Base-by-base conservation (phyloP, 2,329 filamentous ascomycete genomes). In the Aspergillus fumigatus region DNA sequence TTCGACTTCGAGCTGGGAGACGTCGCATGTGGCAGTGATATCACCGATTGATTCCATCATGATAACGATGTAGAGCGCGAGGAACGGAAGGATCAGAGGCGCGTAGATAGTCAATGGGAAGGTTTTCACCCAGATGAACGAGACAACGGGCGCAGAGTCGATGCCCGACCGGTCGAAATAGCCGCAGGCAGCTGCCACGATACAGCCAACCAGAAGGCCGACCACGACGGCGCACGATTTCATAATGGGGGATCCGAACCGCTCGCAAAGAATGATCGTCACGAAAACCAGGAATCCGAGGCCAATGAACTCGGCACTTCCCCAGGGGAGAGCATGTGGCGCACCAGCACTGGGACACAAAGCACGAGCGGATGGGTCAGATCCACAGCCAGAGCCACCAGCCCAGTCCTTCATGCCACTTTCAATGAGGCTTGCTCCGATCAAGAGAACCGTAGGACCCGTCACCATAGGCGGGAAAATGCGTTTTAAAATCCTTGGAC, bases 81-180 rank as follows among this genome's bases (percentile, higher is more conserved):
- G 69, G 38, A 88, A 68, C 0, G 86, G 86, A 2, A 89, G 71
- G 2, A 88, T 83, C n/a, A 88, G 77, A 0, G 86, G 86, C 0
- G 82, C 83, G 62, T 89, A 88, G 8, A 88, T 77, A 7, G 76
- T 79, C 6, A 89, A 73, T n/a, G 82, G 82, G 77, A 88, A 89
- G 0, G 84, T 88, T 59, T 86, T 79, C 21, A 88, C 83, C 86
- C 86, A 89, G 67, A 88, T 82, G 72, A 89, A 89, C n/a, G 83
- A 86, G 3, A 75, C 84, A 0, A 80, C 82, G 0, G 86, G 85
- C 0, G 86, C 84, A 6, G 78, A 75, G 57, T 84, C 78, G 62
- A 89, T 88, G 41, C 79, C 78, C 5, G 76, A 75, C 11, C 75
- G 71, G 52, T 84, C 84, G 67, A 88, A 88, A 72, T 88, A 88